Evolutionary conservation across 148 eudicot genomes (phyloP).

Genomic region (Oxyria digyna): DNA sequence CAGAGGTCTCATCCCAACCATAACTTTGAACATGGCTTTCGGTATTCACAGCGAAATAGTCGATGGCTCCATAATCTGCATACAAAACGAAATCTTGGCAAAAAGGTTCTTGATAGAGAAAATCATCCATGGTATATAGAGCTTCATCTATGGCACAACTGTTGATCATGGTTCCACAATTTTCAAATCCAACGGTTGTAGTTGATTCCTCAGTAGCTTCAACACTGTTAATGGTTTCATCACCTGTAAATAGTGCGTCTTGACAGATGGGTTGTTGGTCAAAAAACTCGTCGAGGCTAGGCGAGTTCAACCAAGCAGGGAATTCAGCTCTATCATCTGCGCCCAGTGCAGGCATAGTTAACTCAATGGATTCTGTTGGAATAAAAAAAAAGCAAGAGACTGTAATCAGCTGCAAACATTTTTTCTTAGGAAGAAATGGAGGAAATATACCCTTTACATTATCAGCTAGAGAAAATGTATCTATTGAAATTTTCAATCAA

Average conservation of each 20-base stretch:
- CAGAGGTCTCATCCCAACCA: conserved; percentile 18
- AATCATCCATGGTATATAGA: not conserved
- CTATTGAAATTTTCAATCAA: too few relatives aligned
- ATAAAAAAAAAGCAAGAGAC: not conserved
- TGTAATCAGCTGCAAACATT: not conserved
- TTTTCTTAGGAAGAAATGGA: too few relatives aligned
- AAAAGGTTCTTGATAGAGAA: not conserved
- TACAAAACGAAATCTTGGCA: not conserved
- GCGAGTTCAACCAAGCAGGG: conserved; percentile 1
- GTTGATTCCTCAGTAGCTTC: not conserved
- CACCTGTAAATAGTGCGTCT: not conserved
- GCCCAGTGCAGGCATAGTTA: not conserved
- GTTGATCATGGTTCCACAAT: not conserved
- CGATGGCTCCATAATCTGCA: not conserved
- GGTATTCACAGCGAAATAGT: not conserved
- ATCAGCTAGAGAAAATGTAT: too few relatives aligned
- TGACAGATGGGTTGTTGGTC: not conserved
- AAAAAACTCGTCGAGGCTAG: not conserved
- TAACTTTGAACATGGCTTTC: not conserved
- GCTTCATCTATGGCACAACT: not conserved
- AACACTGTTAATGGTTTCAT: not conserved
- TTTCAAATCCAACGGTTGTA: not conserved
- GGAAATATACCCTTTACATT: too few relatives aligned
- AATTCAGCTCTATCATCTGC: not conserved
- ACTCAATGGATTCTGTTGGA: not conserved